These are phyloP conservation scores for Pseudogymnoascus sp. DNA, from an alignment of 2,329 filamentous ascomycete species.

Conservation along the genomic window DNA sequence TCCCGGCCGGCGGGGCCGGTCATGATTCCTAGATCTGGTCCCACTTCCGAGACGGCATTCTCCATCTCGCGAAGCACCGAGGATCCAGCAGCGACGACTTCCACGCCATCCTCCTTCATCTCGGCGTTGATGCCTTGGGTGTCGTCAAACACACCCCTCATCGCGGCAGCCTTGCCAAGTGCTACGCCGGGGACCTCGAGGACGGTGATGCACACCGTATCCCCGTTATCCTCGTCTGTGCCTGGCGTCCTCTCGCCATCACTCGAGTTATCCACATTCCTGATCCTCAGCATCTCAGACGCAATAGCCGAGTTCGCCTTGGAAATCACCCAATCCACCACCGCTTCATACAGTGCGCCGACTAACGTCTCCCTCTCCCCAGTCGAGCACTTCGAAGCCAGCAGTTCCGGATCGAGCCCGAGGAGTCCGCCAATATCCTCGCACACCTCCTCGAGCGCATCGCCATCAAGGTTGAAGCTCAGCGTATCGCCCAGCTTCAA, in stretches of 20 bases:
- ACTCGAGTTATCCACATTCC: constrained; percentile 57
- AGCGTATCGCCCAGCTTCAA: constrained; percentile 88
- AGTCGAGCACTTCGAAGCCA: constrained; percentile 70
- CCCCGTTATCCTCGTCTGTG: constrained; percentile 61
- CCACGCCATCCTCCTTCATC: constrained; percentile 91
- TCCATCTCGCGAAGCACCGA: constrained; percentile 85
- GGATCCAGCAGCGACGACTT: constrained; percentile 63
- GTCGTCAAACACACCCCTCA: constrained; percentile 90
- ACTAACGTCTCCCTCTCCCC: constrained; percentile 78
- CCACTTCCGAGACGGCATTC: constrained; percentile 66
- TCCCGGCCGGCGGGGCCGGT: constrained; percentile 59
- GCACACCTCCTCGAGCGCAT: constrained; percentile 74
- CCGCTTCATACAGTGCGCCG: constrained; percentile 79
- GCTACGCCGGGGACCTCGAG: constrained; percentile 74
- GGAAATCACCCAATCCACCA: constrained; percentile 88
- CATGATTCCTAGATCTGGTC: constrained; percentile 69
- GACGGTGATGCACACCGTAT: constrained; percentile 83
- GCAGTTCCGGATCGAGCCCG: constrained; percentile 75
- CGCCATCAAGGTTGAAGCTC: constrained; percentile 75
- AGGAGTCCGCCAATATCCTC: constrained; percentile 84
- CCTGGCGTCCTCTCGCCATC: constrained; percentile 56
- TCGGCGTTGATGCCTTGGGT: constrained; percentile 87
- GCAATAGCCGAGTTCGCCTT: constrained; percentile 83
- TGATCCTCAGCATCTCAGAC: constrained; percentile 59
- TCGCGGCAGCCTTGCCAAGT: constrained; percentile 77